Percentiles rank a stretch among this genome's conserved stretches.
Conservation (phyloP, 306 rosid species). For the Acmispon strigosus region DNA sequence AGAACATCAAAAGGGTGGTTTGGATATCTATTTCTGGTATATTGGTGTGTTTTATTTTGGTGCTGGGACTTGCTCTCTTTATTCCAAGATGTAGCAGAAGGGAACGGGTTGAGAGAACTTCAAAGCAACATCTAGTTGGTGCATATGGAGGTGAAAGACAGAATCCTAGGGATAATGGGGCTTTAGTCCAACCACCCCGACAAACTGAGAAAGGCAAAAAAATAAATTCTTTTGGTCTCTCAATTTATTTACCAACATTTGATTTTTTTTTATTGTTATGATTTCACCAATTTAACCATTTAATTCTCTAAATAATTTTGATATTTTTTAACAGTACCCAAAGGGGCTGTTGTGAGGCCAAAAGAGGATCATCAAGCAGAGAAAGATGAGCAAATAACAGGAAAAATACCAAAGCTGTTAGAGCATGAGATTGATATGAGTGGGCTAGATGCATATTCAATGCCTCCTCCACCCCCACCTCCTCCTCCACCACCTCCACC, state of each 20-base stretch:
- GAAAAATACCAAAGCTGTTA: constrained; percentile 44
- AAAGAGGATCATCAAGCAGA: constrained; percentile 47
- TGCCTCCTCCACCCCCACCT: constrained; percentile 57
- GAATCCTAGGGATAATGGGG: constrained; percentile 36
- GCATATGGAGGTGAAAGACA: constrained; percentile 60
- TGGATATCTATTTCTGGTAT: constrained; percentile 64
- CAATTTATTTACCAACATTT: constrained; percentile 5
- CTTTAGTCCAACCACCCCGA: constrained; percentile 41
- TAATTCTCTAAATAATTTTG: not conserved
- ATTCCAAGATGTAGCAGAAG: constrained; percentile 55
- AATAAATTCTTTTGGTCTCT: not conserved
- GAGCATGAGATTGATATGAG: constrained; percentile 47
- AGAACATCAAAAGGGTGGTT: constrained; percentile 51
- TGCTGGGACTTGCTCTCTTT: constrained; percentile 47
- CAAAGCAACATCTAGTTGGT: constrained; percentile 56
- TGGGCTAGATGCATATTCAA: constrained; percentile 28
- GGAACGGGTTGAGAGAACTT: constrained; percentile 40
- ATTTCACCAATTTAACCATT: not conserved
- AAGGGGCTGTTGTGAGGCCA: constrained; percentile 41
- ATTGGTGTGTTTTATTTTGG: constrained; percentile 43
- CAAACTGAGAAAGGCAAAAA: constrained; percentile 58
- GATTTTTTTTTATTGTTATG: not conserved
- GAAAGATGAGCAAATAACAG: constrained; percentile 35
- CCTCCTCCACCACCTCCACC: constrained; percentile 36
- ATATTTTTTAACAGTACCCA: constrained; percentile 31